A percentile compares a stretch with the other conserved stretches of the same genome.
Conservation (phyloP, 2,329 filamentous ascomycete genomes). For the Verticillium longisporum region DNA sequence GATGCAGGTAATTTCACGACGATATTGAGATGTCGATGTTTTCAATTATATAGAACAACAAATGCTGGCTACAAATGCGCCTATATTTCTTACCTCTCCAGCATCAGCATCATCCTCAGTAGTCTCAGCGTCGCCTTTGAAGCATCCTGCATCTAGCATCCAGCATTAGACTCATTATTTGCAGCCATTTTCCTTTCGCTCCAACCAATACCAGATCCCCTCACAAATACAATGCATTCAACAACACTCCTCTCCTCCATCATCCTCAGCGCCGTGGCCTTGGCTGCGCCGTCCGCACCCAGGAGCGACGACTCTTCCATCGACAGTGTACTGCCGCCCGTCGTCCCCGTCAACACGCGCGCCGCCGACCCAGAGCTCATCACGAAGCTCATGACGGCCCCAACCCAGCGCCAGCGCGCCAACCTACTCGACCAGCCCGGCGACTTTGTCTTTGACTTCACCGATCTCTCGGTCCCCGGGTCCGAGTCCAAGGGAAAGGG, state of each 20-base stretch:
- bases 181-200: background rate
- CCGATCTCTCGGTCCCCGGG: slow-evolving; percentile 11
- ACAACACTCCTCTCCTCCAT: slow-evolving; percentile 7
- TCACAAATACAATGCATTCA: slow-evolving; percentile 6
- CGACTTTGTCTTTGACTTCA: slow-evolving; percentile 37
- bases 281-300: slow-evolving; percentile 9
- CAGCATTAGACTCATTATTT: background rate
- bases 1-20: background rate
- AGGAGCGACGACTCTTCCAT: slow-evolving; percentile 6
- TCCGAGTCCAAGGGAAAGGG: slow-evolving; percentile 23
- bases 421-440: slow-evolving; percentile 23
- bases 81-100: background rate
- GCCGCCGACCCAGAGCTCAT: slow-evolving; percentile 37
- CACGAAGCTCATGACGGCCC: slow-evolving; percentile 31
- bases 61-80: background rate
- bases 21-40: background rate
- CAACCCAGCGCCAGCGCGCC: slow-evolving; percentile 23
- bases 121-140: background rate
- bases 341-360: slow-evolving; percentile 33
- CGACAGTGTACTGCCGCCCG: slow-evolving; percentile 15
- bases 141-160: background rate
- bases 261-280: slow-evolving; percentile 8
- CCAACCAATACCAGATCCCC: background rate
- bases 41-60: background rate
- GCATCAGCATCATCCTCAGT: background rate